Base-by-base conservation (phyloP, 148 eudicot genomes). In the Heliosperma pusillum region DNA sequence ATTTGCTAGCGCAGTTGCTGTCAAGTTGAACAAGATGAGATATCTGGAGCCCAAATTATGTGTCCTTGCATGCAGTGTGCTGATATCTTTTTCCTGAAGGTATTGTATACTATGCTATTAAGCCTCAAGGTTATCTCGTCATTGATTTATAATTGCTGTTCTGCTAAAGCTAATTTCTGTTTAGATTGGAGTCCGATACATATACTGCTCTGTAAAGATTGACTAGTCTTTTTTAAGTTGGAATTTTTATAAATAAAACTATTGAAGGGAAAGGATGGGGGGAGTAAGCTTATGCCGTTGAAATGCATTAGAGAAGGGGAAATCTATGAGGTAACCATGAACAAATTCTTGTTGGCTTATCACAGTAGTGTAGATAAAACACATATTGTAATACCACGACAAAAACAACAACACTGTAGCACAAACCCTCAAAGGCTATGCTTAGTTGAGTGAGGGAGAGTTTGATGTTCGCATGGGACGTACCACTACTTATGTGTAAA, bases 1-100 rank as follows among this genome's bases (percentile, higher is more conserved):
- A 16, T 50, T 60, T 70, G n/a, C 69, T 40, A 64, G 69, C 82
- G 44, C 76, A 95, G 97, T 79, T 95, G 96, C 58, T 84, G 84
- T 78, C 87, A 84, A 79, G 90, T 90, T 81, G 97, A 89, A 81
- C 84, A 87, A 77, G 97, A 92, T 66, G 96, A 92, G 58, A 69
- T 92, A 75, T 62, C 89, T 13, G 97, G 89, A 25, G 97, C 97
- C 64, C 96, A 92, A 68, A 84, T 92, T 62, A 79, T 95, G 70
- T 95, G 90, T 78, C 93, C 97, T 7, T 95, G 98, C 85, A 95
- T 92, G 97, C 97, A 95, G 63, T 95, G 98, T 79, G 97, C 98
- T 44, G 97, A 95, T 77, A 84, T 95, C 45, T 95, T 92, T 80
- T 95, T 90, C 84, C 83, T 90, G 7, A 89, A 95, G 98, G 98